Evolutionary conservation across 768 basidiomycete species (phyloP).

Genomic region (Lactarius hengduanensis): DNA sequence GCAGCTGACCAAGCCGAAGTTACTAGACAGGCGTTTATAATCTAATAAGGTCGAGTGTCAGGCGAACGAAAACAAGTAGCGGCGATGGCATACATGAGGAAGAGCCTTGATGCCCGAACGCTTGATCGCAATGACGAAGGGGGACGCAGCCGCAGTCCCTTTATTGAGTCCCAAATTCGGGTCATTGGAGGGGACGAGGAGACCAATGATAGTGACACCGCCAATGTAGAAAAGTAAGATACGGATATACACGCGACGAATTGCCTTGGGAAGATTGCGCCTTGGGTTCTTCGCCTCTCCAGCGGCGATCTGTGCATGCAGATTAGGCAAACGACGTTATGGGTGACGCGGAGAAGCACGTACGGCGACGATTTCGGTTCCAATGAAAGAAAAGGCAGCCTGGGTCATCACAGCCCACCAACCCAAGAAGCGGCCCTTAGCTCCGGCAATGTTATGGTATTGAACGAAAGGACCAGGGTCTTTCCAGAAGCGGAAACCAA

Average conservation of each 20-base stretch:
- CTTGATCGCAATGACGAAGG: slow-evolving; percentile 89
- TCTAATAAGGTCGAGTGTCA: slow-evolving; percentile 16
- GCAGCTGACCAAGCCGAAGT: slow-evolving; percentile 89
- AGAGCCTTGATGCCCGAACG: slow-evolving; percentile 74
- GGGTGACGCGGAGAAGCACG: slow-evolving; percentile 35
- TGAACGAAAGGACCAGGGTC: slow-evolving; percentile 59
- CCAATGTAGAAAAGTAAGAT: slow-evolving; percentile 74
- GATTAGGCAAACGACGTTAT: slow-evolving; percentile 43
- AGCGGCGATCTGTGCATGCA: slow-evolving; percentile 79
- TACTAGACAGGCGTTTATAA: slow-evolving; percentile 35
- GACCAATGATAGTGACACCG: slow-evolving; percentile 73
- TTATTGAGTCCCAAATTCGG: slow-evolving; percentile 47
- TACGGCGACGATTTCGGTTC: slow-evolving; percentile 52
- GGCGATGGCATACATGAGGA: slow-evolving; percentile 41
- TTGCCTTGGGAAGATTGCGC: slow-evolving; percentile 57
- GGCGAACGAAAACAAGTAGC: not conserved
- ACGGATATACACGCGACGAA: slow-evolving; percentile 64
- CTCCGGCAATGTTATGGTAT: slow-evolving; percentile 40
- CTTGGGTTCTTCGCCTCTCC: slow-evolving; percentile 92
- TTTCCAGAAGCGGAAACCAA: slow-evolving; percentile 50
- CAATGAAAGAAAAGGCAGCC: slow-evolving; percentile 60
- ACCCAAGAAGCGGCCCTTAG: slow-evolving; percentile 51
- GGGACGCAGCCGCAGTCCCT: slow-evolving; percentile 70
- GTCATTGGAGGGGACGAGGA: slow-evolving; percentile 79
- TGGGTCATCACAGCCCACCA: slow-evolving; percentile 54